phyloP scores from a whole-genome alignment of 2,329 filamentous ascomycete genomes.

The Fusarium mexicanum region DNA sequence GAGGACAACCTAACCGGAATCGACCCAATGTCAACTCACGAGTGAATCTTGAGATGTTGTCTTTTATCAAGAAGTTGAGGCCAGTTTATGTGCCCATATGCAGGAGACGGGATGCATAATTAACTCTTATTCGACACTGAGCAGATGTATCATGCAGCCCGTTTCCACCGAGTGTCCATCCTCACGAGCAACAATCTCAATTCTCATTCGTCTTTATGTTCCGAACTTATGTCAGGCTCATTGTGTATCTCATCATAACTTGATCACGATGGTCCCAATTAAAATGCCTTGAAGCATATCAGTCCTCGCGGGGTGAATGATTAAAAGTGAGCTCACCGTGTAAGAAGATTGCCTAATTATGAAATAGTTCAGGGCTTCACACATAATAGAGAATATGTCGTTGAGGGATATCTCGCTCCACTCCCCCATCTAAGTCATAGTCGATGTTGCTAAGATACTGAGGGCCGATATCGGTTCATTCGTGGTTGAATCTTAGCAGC shows the following conservation, averaged over 20 bases:
- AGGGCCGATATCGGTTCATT: not conserved
- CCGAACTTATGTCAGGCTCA: too few species aligned
- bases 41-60: not conserved
- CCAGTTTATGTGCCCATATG: not conserved
- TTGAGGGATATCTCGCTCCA: not conserved
- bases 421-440: not conserved
- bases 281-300: not conserved
- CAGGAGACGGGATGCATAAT: not conserved
- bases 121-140: not conserved
- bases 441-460: not conserved
- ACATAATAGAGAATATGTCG: not conserved
- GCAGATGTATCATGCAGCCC: not conserved
- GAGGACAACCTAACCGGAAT: not conserved
- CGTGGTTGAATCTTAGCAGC: not conserved
- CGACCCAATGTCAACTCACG: not conserved
- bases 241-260: not conserved
- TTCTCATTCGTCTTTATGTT: not conserved
- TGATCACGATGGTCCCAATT: not conserved
- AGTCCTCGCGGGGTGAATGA: too few species aligned
- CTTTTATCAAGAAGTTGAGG: not conserved
- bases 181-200: constrained; percentile 5
- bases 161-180: constrained; percentile 13
- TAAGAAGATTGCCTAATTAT: not conserved
- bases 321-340: not conserved
- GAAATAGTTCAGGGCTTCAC: not conserved